phyloP scores from a whole-genome alignment of 768 basidiomycete species.

The Harrya chromipes region DNA sequence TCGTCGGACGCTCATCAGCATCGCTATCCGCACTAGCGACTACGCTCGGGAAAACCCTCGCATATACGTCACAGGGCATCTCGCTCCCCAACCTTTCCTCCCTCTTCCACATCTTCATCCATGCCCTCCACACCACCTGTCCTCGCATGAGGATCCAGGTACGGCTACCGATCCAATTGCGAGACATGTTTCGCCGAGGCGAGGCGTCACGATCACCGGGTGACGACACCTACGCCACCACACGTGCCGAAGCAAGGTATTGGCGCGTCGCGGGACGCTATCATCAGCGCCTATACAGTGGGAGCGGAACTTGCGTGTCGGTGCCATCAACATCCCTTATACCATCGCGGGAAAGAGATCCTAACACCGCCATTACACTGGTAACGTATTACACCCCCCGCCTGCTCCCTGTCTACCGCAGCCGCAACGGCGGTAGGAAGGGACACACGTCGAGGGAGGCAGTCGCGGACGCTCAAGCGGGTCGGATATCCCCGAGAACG shows the following conservation, averaged over 20 bases:
- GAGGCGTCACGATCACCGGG: not conserved
- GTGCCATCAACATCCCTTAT: not conserved
- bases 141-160: conserved; percentile 14
- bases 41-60: conserved; percentile 5
- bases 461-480: conserved; percentile 21
- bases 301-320: conserved; percentile 4
- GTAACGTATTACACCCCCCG: conserved; percentile 36
- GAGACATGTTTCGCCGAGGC: not conserved
- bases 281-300: conserved; percentile 26
- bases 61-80: not conserved
- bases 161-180: conserved; percentile 9
- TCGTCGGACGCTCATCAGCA: conserved; percentile 2
- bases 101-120: conserved; percentile 12
- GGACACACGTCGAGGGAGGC: not conserved
- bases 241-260: conserved; percentile 28
- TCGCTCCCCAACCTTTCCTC: not conserved
- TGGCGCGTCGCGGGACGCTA: conserved; percentile 30
- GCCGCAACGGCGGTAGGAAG: not conserved
- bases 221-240: conserved; percentile 20
- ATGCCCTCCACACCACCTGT: conserved; percentile 14
- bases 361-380: conserved; percentile 13
- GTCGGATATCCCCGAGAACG: conserved; percentile 31
- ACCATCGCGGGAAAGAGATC: conserved; percentile 2
- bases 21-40: conserved; percentile 2
- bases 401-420: conserved; percentile 39